A percentile compares a stretch with the other conserved stretches of the same genome.
These are phyloP conservation scores for Arabidopsis arenosa DNA, from an alignment of 345 rosid species.

Conservation along the genomic window DNA sequence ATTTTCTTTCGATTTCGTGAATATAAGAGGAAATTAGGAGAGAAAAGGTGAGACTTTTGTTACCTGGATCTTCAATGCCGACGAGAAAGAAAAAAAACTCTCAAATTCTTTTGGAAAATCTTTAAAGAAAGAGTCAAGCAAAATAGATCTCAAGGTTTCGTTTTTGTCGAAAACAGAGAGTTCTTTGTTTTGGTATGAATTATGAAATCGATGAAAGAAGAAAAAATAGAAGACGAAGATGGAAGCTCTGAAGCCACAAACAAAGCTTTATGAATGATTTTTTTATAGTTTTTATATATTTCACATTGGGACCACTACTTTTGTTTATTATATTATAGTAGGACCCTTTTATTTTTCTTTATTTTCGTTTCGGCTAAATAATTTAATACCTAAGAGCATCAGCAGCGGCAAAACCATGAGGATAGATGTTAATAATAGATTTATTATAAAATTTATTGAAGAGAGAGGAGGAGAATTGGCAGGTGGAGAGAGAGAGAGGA, in stretches of 20 bases:
- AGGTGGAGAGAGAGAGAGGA: too few relatives aligned
- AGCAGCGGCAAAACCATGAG: too few relatives aligned
- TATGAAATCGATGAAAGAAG: conserved; percentile 7
- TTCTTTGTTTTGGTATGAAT: conserved; percentile 2
- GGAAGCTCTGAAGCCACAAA: conserved; percentile 18
- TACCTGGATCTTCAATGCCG: conserved; percentile 35
- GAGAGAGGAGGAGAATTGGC: too few relatives aligned
- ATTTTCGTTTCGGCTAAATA: not conserved
- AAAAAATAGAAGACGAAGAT: not conserved
- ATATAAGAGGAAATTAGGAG: not conserved
- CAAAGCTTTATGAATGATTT: not conserved
- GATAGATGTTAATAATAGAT: too few relatives aligned
- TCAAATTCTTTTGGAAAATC: too few relatives aligned
- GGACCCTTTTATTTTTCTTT: conserved; percentile 2
- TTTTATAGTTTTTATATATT: not conserved
- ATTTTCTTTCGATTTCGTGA: not conserved
- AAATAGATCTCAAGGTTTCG: conserved; percentile 17
- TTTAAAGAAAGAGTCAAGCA: conserved; percentile 3
- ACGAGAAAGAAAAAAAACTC: conserved; percentile 8
- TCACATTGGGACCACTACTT: conserved; percentile 2
- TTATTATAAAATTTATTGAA: too few relatives aligned
- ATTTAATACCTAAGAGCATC: not conserved
- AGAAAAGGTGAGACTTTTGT: not conserved
- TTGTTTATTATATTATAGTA: not conserved
- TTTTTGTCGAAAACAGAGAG: conserved; percentile 4